Evolutionary conservation across 2,329 filamentous ascomycete genomes (phyloP).

Genomic region (Hortaea werneckii): DNA sequence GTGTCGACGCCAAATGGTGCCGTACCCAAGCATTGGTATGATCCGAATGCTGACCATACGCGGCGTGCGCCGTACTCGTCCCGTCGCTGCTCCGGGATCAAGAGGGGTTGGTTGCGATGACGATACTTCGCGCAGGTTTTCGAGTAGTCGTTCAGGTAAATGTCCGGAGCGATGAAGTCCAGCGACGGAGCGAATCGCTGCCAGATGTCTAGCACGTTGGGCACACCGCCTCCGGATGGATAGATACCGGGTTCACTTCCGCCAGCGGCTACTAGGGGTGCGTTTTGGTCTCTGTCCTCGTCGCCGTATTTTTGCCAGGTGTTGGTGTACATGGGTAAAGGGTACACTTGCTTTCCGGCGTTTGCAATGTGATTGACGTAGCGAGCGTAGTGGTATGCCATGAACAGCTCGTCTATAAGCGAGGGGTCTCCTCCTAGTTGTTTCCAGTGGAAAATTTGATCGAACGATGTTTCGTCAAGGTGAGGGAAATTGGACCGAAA

Average conservation of each 20-base stretch:
- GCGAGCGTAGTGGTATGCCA: conserved; percentile 36
- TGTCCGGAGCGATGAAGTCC: no score
- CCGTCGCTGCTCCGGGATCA: conserved; percentile 44
- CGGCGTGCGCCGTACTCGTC: conserved; percentile 37
- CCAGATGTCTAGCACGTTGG: no score
- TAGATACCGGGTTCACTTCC: no score
- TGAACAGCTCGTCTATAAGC: conserved; percentile 38
- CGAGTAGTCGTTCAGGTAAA: conserved; percentile 35
- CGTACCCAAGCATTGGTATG: conserved; percentile 30
- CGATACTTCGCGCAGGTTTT: conserved; percentile 35
- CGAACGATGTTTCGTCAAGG: not conserved
- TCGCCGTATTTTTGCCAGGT: conserved; percentile 37
- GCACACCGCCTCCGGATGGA: no score
- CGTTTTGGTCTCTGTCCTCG: conserved; percentile 36
- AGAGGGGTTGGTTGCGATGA: conserved; percentile 36
- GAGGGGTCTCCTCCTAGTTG: conserved; percentile 31
- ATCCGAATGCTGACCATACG: conserved; percentile 34
- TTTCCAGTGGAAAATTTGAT: conserved; percentile 22
- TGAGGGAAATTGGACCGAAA: not conserved
- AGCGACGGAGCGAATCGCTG: no score
- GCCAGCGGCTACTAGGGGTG: no score
- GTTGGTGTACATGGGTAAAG: conserved; percentile 37
- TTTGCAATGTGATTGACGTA: conserved; percentile 34
- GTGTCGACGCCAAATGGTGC: conserved; percentile 38
- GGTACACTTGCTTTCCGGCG: conserved; percentile 33